These are phyloP conservation scores for Candida vaughaniae DNA, from an alignment of 805 yeast species.

Conservation along the genomic window DNA sequence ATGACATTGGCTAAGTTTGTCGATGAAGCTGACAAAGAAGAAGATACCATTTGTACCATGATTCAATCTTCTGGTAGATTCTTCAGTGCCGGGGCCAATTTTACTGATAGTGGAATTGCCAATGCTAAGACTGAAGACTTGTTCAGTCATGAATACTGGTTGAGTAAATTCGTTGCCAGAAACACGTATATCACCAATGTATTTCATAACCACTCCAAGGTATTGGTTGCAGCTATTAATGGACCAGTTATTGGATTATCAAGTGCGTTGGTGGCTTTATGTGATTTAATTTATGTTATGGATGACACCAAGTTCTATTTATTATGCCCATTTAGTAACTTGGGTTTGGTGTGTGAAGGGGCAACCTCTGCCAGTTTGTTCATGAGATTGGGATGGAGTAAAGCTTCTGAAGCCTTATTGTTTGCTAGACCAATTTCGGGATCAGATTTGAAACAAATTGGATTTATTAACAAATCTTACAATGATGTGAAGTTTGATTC, in stretches of 20 bases:
- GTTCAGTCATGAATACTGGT: constrained; percentile 47
- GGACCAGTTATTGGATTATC: constrained; percentile 86
- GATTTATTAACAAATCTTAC: constrained; percentile 62
- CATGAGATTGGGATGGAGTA: constrained; percentile 67
- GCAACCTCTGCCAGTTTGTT: constrained; percentile 69
- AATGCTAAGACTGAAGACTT: constrained; percentile 29
- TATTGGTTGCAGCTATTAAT: constrained; percentile 70
- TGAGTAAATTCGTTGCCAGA: constrained; percentile 61
- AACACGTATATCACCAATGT: constrained; percentile 68
- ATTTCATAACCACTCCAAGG: constrained; percentile 67
- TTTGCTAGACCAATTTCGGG: constrained; percentile 66
- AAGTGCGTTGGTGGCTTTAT: constrained; percentile 69
- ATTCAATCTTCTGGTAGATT: constrained; percentile 70
- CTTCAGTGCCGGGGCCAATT: constrained; percentile 85
- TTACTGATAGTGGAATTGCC: constrained; percentile 38
- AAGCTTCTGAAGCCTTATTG: constrained; percentile 70
- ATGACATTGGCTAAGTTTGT: constrained; percentile 56
- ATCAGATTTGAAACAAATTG: constrained; percentile 52
- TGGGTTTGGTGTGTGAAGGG: constrained; percentile 85
- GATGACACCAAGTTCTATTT: constrained; percentile 56
- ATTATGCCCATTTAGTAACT: constrained; percentile 74
- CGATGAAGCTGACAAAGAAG: constrained; percentile 61
- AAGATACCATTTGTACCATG: constrained; percentile 61
- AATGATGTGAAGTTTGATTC: constrained; percentile 32
- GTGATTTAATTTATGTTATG: constrained; percentile 73